These are phyloP conservation scores for Stemphylium beticola DNA, from an alignment of 2,329 filamentous ascomycete species.

Conservation along the genomic window DNA sequence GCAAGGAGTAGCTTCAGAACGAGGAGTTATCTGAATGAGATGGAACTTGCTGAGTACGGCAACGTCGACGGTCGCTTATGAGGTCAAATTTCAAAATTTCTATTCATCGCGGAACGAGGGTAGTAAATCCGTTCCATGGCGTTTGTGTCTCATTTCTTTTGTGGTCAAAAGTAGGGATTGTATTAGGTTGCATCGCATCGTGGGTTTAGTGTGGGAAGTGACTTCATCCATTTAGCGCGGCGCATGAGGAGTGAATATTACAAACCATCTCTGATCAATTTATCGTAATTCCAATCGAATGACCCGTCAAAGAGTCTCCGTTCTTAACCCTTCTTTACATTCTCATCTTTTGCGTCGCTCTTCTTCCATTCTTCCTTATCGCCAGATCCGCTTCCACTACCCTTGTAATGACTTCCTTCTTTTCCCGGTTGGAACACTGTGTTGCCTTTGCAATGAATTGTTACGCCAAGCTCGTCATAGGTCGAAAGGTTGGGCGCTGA, in stretches of 20 bases:
- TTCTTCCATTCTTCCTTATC: slow-evolving; percentile 34
- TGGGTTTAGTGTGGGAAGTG: no score
- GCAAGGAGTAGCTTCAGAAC: slow-evolving; percentile 35
- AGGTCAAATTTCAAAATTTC: not conserved
- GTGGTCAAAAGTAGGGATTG: no score
- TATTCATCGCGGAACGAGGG: not conserved
- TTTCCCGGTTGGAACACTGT: slow-evolving; percentile 39
- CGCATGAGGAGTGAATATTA: no score
- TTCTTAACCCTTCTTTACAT: slow-evolving; percentile 5
- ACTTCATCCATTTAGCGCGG: no score
- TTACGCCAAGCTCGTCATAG: not conserved
- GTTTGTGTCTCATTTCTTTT: no score
- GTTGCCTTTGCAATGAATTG: slow-evolving; percentile 20
- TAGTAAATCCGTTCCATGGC: no score
- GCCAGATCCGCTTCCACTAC: slow-evolving; percentile 32
- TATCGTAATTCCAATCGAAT: no score
- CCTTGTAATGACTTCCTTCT: slow-evolving; percentile 33
- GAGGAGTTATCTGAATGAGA: slow-evolving; percentile 38
- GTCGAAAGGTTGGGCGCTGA: not conserved
- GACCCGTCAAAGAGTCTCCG: no score
- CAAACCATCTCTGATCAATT: no score
- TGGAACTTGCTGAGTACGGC: slow-evolving; percentile 37
- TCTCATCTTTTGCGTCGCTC: slow-evolving; percentile 17
- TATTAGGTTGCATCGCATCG: no score
- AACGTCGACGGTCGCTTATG: slow-evolving; percentile 23